Evolutionary conservation across 2,329 filamentous ascomycete species (phyloP).

Genomic region (Scleromitrula shiraiana): DNA sequence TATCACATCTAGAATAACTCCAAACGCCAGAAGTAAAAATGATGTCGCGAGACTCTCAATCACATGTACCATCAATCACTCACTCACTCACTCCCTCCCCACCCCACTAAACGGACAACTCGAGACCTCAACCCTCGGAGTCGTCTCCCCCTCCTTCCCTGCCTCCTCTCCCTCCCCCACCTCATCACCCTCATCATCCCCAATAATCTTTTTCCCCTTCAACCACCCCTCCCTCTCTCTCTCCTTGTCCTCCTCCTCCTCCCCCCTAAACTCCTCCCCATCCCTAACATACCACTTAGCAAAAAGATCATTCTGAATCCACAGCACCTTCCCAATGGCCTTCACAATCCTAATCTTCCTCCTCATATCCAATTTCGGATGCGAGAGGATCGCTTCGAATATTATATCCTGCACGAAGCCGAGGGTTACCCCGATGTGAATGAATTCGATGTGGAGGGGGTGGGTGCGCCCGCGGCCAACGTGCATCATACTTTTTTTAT

Average conservation of each 20-base stretch:
- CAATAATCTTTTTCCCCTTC: constrained; percentile 1
- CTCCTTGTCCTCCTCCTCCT: constrained; percentile 5
- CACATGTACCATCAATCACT: no score
- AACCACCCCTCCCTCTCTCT: constrained; percentile 7
- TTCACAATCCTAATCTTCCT: constrained; percentile 68
- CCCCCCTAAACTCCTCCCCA: constrained; percentile 5
- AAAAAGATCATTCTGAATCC: constrained; percentile 83
- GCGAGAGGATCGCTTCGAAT: constrained; percentile 65
- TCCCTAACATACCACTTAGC: constrained; percentile 60
- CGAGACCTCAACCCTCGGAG: background rate
- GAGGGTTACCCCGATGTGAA: constrained; percentile 66
- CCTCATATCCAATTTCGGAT: constrained; percentile 47
- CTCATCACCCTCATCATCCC: background rate
- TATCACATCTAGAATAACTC: no score
- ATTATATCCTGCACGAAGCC: constrained; percentile 72
- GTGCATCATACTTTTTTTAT: constrained; percentile 3
- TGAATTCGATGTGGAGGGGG: constrained; percentile 48
- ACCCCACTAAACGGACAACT: constrained; percentile 2
- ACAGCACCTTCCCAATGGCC: constrained; percentile 72
- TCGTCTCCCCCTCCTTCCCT: background rate
- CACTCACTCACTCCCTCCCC: background rate
- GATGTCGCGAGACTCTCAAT: no score
- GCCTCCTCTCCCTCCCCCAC: background rate
- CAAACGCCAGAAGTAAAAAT: no score
- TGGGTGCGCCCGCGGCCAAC: constrained; percentile 6